Conservation (phyloP, 1,284 basidiomycete species). For the Bjerkandera adusta region DNA sequence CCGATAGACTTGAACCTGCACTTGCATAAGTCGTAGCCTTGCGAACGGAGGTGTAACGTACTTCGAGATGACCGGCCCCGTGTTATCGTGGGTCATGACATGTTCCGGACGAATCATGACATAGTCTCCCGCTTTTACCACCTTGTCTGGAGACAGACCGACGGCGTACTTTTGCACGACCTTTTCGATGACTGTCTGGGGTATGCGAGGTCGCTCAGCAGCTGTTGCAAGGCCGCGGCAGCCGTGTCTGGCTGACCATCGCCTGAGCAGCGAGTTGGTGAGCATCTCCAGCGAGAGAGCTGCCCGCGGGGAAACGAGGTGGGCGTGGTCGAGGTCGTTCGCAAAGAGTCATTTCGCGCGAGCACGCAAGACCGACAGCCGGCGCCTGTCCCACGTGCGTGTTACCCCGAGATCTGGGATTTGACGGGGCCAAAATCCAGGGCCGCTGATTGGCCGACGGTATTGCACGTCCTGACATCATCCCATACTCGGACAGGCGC, state of each 20-base stretch:
- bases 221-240: slow-evolving; percentile 37
- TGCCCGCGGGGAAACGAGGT: background rate
- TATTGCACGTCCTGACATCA: slow-evolving; percentile 7
- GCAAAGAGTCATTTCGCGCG: no score
- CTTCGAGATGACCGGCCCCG: slow-evolving; percentile 97
- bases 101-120: slow-evolving; percentile 98
- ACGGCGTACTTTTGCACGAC: slow-evolving; percentile 97
- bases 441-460: background rate
- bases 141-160: slow-evolving; percentile 72
- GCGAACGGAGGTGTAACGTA: slow-evolving; percentile 36
- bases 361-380: background rate
- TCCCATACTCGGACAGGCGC: background rate
- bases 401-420: background rate
- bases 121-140: slow-evolving; percentile 95
- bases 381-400: background rate
- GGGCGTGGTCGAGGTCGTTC: no score
- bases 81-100: slow-evolving; percentile 99
- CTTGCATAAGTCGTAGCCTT: background rate
- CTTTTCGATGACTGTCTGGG: slow-evolving; percentile 96
- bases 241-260: slow-evolving; percentile 7
- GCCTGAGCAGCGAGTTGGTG: background rate
- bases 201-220: slow-evolving; percentile 32
- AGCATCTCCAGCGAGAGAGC: background rate
- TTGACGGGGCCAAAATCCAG: background rate
- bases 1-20: slow-evolving; percentile 92